Evolutionary conservation across 2,329 filamentous ascomycete genomes (phyloP).

Genomic region (Talaromyces sp.): DNA sequence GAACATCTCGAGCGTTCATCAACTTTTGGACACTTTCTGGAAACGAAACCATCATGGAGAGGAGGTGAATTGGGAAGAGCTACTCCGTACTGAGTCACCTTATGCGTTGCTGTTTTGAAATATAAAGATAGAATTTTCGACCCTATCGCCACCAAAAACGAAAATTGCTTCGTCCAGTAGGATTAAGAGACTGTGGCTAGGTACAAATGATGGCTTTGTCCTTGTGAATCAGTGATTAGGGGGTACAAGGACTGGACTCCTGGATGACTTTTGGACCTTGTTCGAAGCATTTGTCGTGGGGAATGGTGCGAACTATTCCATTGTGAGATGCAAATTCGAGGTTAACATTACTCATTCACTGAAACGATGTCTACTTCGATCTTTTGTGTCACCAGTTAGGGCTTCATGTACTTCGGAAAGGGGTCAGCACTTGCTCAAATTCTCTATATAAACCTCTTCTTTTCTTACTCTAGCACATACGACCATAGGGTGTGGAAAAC

Average conservation of each 20-base stretch:
- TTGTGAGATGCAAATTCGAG: background rate
- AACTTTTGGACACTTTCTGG: background rate
- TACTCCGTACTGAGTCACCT: background rate
- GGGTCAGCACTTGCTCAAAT: background rate
- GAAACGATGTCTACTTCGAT: background rate
- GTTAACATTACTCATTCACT: background rate
- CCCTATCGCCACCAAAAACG: background rate
- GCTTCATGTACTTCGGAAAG: background rate
- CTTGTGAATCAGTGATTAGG: background rate
- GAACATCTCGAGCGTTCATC: background rate
- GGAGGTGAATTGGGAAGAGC: background rate
- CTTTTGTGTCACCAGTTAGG: background rate
- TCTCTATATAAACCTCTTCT: background rate
- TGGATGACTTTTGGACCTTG: background rate
- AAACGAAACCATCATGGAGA: background rate
- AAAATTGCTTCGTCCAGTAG: too few species aligned
- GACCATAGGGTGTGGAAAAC: background rate
- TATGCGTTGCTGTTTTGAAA: background rate
- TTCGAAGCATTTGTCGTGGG: background rate
- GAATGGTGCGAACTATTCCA: background rate
- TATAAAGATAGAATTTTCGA: background rate
- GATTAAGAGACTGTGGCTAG: too few species aligned
- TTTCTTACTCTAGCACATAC: background rate
- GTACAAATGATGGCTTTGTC: too few species aligned
- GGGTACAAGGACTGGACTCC: background rate